Evolutionary conservation across 202 grass and related monocot genomes (phyloP).

Genomic region (Carex sylvatica): DNA sequence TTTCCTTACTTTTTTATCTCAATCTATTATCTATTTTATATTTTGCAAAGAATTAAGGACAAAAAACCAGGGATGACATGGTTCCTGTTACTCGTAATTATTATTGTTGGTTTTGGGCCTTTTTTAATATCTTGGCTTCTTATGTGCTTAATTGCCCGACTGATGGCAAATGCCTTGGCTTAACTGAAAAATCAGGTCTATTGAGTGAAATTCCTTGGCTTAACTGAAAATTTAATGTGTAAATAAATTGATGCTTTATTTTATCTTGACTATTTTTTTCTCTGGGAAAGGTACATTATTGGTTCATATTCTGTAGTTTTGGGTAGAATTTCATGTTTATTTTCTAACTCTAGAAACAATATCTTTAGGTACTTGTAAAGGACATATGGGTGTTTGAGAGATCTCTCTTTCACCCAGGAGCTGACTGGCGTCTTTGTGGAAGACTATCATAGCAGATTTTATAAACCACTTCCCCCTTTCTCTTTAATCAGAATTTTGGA

Average conservation of each 20-base stretch:
- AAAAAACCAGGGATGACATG: neutral
- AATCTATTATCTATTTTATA: neutral
- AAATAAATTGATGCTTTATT: neutral
- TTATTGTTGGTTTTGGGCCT: neutral
- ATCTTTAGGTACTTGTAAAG: constrained; percentile 76
- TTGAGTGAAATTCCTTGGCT: neutral
- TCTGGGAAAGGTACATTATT: neutral
- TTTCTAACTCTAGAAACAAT: constrained; percentile 18
- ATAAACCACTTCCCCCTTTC: neutral
- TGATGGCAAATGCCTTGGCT: neutral
- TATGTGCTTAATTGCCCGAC: neutral
- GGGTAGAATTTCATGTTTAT: neutral
- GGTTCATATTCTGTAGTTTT: neutral
- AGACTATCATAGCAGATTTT: constrained; percentile 38
- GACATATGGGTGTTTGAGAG: constrained; percentile 93
- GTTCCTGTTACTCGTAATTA: neutral
- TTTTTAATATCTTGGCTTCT: constrained; percentile 4
- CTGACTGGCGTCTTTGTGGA: constrained; percentile 77
- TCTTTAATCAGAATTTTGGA: neutral
- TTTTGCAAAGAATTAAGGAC: neutral
- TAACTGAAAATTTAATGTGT: neutral
- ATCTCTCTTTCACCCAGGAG: constrained; percentile 79
- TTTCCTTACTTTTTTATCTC: neutral
- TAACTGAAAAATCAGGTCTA: neutral
- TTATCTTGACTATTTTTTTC: constrained; percentile 6